These are phyloP conservation scores for Fennellomyces sp. DNA, from an alignment of 371 early-diverging fungal species.

Conservation along the genomic window DNA sequence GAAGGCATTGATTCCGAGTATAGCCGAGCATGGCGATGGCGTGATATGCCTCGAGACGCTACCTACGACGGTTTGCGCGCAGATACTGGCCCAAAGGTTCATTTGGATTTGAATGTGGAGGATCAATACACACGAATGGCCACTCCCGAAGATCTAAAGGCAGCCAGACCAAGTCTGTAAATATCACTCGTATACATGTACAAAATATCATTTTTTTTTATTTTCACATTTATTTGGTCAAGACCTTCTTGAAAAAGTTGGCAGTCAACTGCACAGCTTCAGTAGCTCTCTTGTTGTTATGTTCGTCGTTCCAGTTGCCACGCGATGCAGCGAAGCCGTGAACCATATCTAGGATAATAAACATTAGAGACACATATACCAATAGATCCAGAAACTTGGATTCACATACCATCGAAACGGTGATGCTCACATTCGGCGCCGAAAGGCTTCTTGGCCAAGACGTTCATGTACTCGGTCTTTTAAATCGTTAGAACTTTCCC, in stretches of 20 bases:
- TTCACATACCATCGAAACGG: conserved; percentile 57
- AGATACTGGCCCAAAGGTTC: conserved; percentile 2
- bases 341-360: conserved; percentile 40
- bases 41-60: conserved; percentile 11
- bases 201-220: neutral
- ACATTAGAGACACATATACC: too few relatives aligned
- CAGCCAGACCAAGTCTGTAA: neutral
- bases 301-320: conserved; percentile 58
- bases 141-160: neutral
- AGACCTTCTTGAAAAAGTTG: conserved; percentile 50
- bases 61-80: conserved; percentile 17
- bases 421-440: conserved; percentile 52
- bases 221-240: neutral
- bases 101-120: conserved; percentile 7
- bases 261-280: conserved; percentile 55
- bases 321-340: conserved; percentile 78
- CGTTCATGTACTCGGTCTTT: conserved; percentile 48
- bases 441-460: conserved; percentile 59
- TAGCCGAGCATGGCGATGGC: conserved; percentile 32
- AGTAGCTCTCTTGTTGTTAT: conserved; percentile 50
- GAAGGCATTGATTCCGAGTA: conserved; percentile 31
- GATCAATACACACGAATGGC: conserved; percentile 11
- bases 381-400: neutral
- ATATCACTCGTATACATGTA: neutral
- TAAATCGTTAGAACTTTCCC: too few relatives aligned